Conservation (phyloP, 106 monocot species). For the Acanthochlamys bracteata region DNA sequence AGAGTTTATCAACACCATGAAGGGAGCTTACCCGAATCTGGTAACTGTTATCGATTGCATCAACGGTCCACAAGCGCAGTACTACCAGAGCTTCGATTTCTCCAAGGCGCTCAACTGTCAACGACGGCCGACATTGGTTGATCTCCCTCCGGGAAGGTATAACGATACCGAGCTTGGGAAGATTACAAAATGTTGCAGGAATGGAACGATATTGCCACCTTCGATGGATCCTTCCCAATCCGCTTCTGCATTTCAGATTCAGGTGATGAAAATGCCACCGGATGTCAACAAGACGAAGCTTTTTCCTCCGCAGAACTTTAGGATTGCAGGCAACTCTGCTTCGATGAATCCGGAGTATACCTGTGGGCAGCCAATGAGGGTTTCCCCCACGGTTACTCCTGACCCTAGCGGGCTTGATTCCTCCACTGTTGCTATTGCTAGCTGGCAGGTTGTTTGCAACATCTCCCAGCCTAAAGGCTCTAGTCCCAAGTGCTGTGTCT, state of each 20-base stretch:
- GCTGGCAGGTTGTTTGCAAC: conserved; percentile 78
- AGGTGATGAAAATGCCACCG: conserved; percentile 96
- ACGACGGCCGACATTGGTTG: conserved; percentile 42
- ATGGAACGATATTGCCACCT: conserved; percentile 73
- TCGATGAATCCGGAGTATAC: conserved; percentile 59
- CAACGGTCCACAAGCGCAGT: conserved; percentile 45
- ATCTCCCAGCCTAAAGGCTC: conserved; percentile 27
- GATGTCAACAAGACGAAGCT: conserved; percentile 66
- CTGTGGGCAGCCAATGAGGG: conserved; percentile 57
- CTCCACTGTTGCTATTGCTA: conserved; percentile 37
- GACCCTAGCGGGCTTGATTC: conserved; percentile 57
- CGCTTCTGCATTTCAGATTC: conserved; percentile 67
- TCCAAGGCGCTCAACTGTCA: conserved; percentile 58
- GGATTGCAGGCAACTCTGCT: conserved; percentile 36
- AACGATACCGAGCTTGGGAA: conserved; percentile 51
- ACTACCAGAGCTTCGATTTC: conserved; percentile 67
- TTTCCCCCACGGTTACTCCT: conserved; percentile 48
- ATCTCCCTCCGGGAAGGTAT: conserved; percentile 38
- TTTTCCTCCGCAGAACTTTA: conserved; percentile 53
- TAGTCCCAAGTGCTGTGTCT: conserved; percentile 75
- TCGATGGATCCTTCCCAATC: conserved; percentile 59
- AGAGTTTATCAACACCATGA: conserved; percentile 68
- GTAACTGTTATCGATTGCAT: conserved; percentile 46
- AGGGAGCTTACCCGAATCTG: conserved; percentile 48
- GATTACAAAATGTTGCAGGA: conserved; percentile 75